Percentiles rank a stretch among this genome's conserved stretches.
These are phyloP conservation scores for Teunomyces aglyptinius DNA, from an alignment of 805 yeast species.

Conservation along the genomic window DNA sequence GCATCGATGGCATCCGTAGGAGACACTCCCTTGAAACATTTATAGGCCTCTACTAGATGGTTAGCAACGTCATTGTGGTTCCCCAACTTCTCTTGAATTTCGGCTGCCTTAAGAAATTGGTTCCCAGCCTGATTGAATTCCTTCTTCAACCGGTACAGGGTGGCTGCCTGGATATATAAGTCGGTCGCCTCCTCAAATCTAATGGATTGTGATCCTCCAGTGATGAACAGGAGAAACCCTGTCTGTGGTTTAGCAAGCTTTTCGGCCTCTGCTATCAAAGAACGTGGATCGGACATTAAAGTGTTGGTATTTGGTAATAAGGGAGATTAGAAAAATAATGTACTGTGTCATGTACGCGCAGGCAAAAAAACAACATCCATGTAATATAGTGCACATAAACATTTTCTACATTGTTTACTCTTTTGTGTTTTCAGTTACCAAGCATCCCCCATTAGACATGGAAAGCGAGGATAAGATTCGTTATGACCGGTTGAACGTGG, in stretches of 20 bases:
- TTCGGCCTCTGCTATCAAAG: conserved; percentile 44
- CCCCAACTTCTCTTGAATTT: conserved; percentile 68
- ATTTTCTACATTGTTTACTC: not conserved
- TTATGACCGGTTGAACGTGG: conserved; percentile 47
- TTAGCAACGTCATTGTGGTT: conserved; percentile 90
- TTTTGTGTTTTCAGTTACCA: not conserved
- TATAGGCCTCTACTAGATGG: conserved; percentile 85
- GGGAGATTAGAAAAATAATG: conserved; percentile 1
- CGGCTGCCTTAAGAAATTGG: conserved; percentile 84
- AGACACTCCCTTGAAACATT: conserved; percentile 72
- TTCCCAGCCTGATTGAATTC: conserved; percentile 74
- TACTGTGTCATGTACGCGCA: not conserved
- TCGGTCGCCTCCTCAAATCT: conserved; percentile 92
- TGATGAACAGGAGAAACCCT: conserved; percentile 63
- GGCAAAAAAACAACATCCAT: not conserved
- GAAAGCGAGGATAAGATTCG: conserved; percentile 34
- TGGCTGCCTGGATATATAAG: conserved; percentile 89
- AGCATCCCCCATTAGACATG: not conserved
- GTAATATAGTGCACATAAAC: not conserved
- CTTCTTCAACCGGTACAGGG: conserved; percentile 73
- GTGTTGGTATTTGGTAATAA: not conserved
- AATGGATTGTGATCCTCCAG: conserved; percentile 61
- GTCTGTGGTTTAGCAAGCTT: conserved; percentile 54
- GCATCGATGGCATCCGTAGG: conserved; percentile 77
- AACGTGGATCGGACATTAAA: conserved; percentile 45